phyloP scores from a whole-genome alignment of 1,284 basidiomycete genomes.

The Erythrobasidium hasegawianum region DNA sequence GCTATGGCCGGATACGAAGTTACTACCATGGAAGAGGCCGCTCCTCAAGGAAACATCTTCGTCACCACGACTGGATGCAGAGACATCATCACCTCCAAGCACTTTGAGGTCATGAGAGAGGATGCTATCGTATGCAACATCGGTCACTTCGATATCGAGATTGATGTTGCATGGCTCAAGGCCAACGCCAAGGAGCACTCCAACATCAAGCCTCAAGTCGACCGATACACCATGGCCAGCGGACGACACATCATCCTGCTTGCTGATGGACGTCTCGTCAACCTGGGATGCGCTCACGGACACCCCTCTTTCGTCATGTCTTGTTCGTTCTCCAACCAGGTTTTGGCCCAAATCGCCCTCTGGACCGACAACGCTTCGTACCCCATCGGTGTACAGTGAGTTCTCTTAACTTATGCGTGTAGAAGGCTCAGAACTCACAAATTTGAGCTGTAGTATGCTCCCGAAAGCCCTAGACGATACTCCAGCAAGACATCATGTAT shows the following conservation, averaged over 20 bases:
- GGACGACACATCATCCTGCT: constrained; percentile 96
- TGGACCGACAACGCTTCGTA: constrained; percentile 89
- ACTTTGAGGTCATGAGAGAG: constrained; percentile 93
- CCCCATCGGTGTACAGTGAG: constrained; percentile 77
- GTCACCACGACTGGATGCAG: constrained; percentile 99
- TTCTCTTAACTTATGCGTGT: constrained; percentile 44
- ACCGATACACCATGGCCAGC: constrained; percentile 87
- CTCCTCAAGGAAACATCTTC: constrained; percentile 81
- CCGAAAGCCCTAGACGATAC: constrained; percentile 99
- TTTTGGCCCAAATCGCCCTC: constrained; percentile 95
- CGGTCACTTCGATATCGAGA: constrained; percentile 98
- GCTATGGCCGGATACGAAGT: constrained; percentile 99
- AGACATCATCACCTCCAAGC: constrained; percentile 91
- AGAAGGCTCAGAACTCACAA: no score
- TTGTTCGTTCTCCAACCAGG: constrained; percentile 98
- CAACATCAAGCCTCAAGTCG: constrained; percentile 99
- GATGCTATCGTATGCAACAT: constrained; percentile 99
- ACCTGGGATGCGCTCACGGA: constrained; percentile 72
- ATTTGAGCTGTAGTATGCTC: constrained; percentile 62
- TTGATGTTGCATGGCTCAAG: constrained; percentile 99
- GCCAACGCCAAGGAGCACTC: constrained; percentile 74
- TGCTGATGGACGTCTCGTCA: constrained; percentile 97
- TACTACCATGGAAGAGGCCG: constrained; percentile 96
- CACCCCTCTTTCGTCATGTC: constrained; percentile 88
- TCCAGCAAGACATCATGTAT: no score